These are phyloP conservation scores for Tubosaeta brunneosetosa DNA, from an alignment of 768 basidiomycete genomes.

Conservation along the genomic window DNA sequence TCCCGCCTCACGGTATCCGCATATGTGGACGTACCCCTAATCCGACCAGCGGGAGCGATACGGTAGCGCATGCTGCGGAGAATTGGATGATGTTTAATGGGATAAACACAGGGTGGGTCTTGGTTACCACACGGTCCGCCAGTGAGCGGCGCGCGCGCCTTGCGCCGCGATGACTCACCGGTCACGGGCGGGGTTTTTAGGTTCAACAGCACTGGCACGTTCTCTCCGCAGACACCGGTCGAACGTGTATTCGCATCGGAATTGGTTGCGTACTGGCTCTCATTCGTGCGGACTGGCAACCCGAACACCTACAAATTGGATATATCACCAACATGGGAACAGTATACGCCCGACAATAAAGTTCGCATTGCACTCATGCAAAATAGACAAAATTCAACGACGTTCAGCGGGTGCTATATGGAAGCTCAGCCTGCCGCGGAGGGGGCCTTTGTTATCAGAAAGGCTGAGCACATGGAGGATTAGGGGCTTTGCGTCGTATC, in stretches of 20 bases:
- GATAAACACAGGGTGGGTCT: conserved; percentile 50
- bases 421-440: conserved; percentile 31
- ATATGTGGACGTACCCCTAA: conserved; percentile 52
- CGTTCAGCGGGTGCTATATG: not conserved
- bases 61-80: conserved; percentile 50
- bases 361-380: conserved; percentile 44
- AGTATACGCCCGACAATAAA: conserved; percentile 10
- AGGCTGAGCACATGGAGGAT: conserved; percentile 30
- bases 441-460: conserved; percentile 33
- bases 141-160: not conserved
- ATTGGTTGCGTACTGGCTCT: conserved; percentile 38
- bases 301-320: not conserved
- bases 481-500: not conserved
- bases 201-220: conserved; percentile 49
- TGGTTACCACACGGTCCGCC: not conserved
- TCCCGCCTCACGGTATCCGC: conserved; percentile 31
- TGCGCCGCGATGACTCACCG: conserved; percentile 15
- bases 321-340: not conserved
- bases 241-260: conserved; percentile 53
- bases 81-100: conserved; percentile 66
- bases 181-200: conserved; percentile 19
- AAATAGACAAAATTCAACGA: not conserved
- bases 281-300: not conserved
- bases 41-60: conserved; percentile 29
- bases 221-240: conserved; percentile 40